Percentiles rank a stretch among this genome's conserved stretches.
Conservation (phyloP, 2,329 filamentous ascomycete species). For the Fusarium acutatum region DNA sequence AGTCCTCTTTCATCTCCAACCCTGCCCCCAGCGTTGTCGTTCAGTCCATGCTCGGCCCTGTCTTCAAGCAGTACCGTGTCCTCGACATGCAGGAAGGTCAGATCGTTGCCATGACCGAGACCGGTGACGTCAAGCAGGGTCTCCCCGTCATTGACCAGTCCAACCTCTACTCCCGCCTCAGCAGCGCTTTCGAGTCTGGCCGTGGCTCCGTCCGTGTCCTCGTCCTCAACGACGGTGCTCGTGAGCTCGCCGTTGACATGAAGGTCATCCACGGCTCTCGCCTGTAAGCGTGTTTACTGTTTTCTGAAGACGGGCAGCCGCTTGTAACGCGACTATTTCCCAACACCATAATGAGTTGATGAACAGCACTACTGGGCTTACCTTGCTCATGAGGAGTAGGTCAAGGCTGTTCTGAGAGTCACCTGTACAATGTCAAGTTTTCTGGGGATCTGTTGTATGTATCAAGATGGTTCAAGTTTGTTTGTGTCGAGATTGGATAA, state of each 20-base stretch:
- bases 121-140: constrained; percentile 96
- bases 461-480: constrained; percentile 41
- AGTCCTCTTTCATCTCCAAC: constrained; percentile 98
- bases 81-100: constrained; percentile 90
- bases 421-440: constrained; percentile 35
- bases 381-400: constrained; percentile 20
- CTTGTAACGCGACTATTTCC: constrained; percentile 37
- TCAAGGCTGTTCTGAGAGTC: constrained; percentile 18
- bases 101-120: constrained; percentile 98
- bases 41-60: constrained; percentile 98
- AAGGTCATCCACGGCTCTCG: constrained; percentile 91
- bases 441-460: constrained; percentile 34
- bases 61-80: constrained; percentile 99
- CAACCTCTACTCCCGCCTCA: constrained; percentile 82
- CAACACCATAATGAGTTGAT: constrained; percentile 24
- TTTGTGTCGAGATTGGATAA: constrained; percentile 46
- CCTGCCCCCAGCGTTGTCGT: constrained; percentile 95
- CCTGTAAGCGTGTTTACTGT: constrained; percentile 57
- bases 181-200: constrained; percentile 86
- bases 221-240: constrained; percentile 91
- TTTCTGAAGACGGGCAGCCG: constrained; percentile 31
- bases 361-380: constrained; percentile 24
- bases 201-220: constrained; percentile 94
- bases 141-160: constrained; percentile 96
- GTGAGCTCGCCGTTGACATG: constrained; percentile 97